These are phyloP conservation scores for Fimicolochytrium jonesii DNA, from an alignment of 192 early-diverging fungal species.

Conservation along the genomic window DNA sequence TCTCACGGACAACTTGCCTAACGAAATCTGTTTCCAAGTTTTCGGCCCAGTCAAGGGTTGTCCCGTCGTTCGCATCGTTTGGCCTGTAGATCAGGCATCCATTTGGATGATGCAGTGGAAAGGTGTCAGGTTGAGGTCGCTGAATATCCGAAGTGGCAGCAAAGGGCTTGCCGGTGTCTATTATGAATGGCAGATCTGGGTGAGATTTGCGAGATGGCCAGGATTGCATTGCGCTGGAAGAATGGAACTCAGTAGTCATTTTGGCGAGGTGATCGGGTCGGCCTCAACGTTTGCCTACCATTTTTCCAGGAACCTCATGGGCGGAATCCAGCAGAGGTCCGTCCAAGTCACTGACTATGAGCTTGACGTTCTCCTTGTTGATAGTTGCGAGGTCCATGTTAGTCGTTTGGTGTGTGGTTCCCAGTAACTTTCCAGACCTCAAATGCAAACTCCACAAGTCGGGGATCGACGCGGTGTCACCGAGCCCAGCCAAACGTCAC, in stretches of 20 bases:
- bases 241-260: no score
- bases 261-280: no score
- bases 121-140: conserved; percentile 1
- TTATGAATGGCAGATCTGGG: conserved; percentile 23
- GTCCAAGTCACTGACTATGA: conserved; percentile 24
- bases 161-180: conserved; percentile 15
- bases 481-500: no score
- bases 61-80: neutral
- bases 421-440: no score
- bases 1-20: neutral
- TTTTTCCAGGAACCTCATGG: conserved; percentile 13
- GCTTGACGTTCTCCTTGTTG: neutral
- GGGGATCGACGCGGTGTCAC: no score
- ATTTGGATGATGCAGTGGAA: conserved; percentile 2
- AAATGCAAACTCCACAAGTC: no score
- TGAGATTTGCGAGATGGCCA: neutral
- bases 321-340: conserved; percentile 18
- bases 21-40: neutral
- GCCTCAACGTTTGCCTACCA: no score
- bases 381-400: neutral
- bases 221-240: neutral
- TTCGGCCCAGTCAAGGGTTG: neutral
- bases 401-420: no score
- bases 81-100: conserved; percentile 13
- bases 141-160: conserved; percentile 10